Evolutionary conservation across 106 monocot species (phyloP), one percentile per base, ranked within the genome.

Genomic region (Triglochin maritima): DNA sequence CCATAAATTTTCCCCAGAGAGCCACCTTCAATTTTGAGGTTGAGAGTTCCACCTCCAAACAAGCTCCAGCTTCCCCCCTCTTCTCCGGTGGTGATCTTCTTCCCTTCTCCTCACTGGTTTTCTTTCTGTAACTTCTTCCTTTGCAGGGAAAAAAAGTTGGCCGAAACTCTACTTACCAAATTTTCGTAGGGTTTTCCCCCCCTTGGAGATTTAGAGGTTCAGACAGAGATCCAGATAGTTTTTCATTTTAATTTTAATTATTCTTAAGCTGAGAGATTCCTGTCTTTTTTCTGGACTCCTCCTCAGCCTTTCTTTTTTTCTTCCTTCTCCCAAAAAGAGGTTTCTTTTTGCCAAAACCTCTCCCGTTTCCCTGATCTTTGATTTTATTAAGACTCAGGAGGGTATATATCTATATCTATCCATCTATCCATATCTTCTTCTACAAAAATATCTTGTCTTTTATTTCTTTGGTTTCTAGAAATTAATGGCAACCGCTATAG

Each of bases 401-500:
- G 45, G 71, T 57, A 10, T 44, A 4, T 50, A 29, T 74, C 66
- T 48, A 3, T 47, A 49, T 43, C 49, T 2, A 9, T 59, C 64
- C 3, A 8, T 49, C 16, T 44, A 4, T 29, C 29, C 29, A 29
- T 29, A 0, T 63, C 14, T 75, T 50, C 55, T 56, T 46, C 11
- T 47, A 47, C 10, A 70, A 46, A 56, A 57, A 56, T 2, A 6
- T 53, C 17, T 43, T 50, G 11, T 72, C 43, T 59, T 46, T 66
- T 50, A 43, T 46, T 52, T 11, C 44, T 6, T 53, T 54, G 46
- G 47, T 16, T 43, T 57, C 45, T 29, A 57, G 3, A 17, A 17
- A 5, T 58, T 14, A 57, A 81, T 78, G 81, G 78, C 81, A 51
- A 47, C 72, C 50, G 56, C 75, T 64, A 57, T 78, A 60, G 76